Conservation (phyloP, 2,329 filamentous ascomycete species). For the Aspergillus chevalieri region DNA sequence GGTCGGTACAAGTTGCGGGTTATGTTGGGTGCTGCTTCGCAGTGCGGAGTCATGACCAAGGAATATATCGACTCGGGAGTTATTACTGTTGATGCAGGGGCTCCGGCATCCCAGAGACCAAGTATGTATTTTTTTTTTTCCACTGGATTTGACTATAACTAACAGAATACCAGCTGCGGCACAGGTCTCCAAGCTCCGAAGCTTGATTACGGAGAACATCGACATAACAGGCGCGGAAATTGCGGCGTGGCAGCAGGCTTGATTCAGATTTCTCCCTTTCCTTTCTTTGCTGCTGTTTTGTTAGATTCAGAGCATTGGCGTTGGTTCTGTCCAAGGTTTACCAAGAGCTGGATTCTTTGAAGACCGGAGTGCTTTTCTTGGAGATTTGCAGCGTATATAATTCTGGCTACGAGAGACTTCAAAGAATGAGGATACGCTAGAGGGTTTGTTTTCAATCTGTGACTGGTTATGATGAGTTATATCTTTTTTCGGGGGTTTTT, state of each 20-base stretch:
- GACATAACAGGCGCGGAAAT: constrained; percentile 27
- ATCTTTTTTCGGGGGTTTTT: no score
- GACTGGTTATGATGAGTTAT: no score
- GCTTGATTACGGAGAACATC: constrained; percentile 23
- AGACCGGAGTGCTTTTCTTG: no score
- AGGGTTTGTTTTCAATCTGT: no score
- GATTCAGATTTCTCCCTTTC: neutral
- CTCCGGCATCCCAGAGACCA: constrained; percentile 20
- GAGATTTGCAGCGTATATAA: no score
- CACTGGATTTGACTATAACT: constrained; percentile 4
- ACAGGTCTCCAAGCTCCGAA: constrained; percentile 19
- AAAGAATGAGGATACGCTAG: no score
- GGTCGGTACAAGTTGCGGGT: constrained; percentile 26
- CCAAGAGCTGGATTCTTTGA: neutral
- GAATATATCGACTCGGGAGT: constrained; percentile 24
- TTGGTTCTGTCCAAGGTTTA: neutral
- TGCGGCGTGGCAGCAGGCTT: constrained; percentile 20
- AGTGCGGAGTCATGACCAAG: constrained; percentile 22
- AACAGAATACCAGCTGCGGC: constrained; percentile 16
- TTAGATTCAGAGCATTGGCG: neutral
- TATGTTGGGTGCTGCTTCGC: constrained; percentile 25
- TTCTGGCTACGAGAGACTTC: no score
- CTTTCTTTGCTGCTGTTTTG: neutral
- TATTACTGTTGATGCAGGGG: constrained; percentile 24
- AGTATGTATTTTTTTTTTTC: constrained; percentile 18